Evolutionary conservation across 306 rosid species (phyloP).

Genomic region (Psophocarpus tetragonolobus): DNA sequence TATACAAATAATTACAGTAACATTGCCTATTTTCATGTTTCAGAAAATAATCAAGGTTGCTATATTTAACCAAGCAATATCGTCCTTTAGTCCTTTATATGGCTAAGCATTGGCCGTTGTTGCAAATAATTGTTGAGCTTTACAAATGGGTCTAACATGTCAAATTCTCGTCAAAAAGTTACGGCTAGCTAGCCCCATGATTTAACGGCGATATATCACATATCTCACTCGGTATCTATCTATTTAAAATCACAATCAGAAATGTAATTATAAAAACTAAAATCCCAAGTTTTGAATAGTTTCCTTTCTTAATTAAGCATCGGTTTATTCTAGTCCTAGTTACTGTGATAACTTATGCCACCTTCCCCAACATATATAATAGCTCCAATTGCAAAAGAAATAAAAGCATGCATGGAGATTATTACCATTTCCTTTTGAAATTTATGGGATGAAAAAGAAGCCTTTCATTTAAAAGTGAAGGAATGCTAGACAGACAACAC

Average conservation of each 20-base stretch:
- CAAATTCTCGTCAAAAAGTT: constrained; percentile 39
- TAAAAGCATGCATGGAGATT: constrained; percentile 6
- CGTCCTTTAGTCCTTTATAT: not conserved
- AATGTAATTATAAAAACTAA: not conserved
- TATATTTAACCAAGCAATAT: constrained; percentile 28
- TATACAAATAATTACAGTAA: not conserved
- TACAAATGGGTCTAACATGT: constrained; percentile 23
- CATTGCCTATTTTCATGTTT: not conserved
- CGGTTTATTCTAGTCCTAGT: not conserved
- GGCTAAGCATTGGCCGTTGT: not conserved
- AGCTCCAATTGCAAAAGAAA: constrained; percentile 4
- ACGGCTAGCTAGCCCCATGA: not conserved
- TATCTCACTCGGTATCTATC: not conserved
- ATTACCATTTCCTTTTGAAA: constrained; percentile 9
- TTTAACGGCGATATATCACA: constrained; percentile 6
- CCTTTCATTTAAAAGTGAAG: constrained; percentile 16
- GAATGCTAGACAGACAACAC: constrained; percentile 1
- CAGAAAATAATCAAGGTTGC: not conserved
- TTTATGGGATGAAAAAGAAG: constrained; percentile 1
- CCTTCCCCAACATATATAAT: not conserved
- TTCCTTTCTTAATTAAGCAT: not conserved
- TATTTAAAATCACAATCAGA: constrained; percentile 29
- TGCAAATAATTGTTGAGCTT: constrained; percentile 2
- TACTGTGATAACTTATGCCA: not conserved
- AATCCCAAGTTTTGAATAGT: constrained; percentile 19